Base-by-base conservation (phyloP, 106 monocot genomes). In the Dactylorhiza incarnata region DNA sequence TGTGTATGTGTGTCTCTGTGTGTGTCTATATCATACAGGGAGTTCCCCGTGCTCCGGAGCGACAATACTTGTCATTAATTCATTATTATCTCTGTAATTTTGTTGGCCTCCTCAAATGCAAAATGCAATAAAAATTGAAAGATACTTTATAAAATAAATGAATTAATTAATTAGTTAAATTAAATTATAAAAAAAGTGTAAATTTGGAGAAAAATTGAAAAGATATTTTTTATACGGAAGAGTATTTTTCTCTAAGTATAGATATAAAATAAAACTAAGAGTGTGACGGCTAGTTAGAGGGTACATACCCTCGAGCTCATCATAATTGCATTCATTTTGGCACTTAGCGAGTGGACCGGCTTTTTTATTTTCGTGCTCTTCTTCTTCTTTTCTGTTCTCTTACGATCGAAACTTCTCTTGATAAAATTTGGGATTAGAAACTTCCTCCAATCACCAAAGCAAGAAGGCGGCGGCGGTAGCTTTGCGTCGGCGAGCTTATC, bases 261-360 rank as follows among this genome's bases (percentile, higher is more conserved):
- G 2, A 11, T 15, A 9, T 5, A 15, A 7, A 11, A 6, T 15
- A 52, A 52, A 52, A 9, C 52, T 52, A 52, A 59, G 52, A 9
- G 9, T 6, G 7, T 52, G 52, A 0, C 2, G 7, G 52, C 7
- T 52, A 1, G 9, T 15, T 11, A 52, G 15, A 52, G 2, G 15
- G 1, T 15, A 52, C 9, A 11, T 52, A 69, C 69, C 69, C n/a
- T 69, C 17, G 69, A 69, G 69, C 69, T 69, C 69, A 69, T 71
- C 71, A 71, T 47, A 71, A 71, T 71, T 7, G 45, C 69, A 47
- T 72, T 72, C 72, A 72, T 72, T n/a, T 72, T 72, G n/a, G 8
- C 48, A 13, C 72, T 72, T 0, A 72, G 47, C 3, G 72, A 72
- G 47, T 7, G 22, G 49, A 4, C 23, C 72, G 23, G 10, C 22